Evolutionary conservation across 108 stramenopile genomes (phyloP), one percentile per base, ranked within the genome.

Genomic region (Nannochloropsis gaditana): DNA sequence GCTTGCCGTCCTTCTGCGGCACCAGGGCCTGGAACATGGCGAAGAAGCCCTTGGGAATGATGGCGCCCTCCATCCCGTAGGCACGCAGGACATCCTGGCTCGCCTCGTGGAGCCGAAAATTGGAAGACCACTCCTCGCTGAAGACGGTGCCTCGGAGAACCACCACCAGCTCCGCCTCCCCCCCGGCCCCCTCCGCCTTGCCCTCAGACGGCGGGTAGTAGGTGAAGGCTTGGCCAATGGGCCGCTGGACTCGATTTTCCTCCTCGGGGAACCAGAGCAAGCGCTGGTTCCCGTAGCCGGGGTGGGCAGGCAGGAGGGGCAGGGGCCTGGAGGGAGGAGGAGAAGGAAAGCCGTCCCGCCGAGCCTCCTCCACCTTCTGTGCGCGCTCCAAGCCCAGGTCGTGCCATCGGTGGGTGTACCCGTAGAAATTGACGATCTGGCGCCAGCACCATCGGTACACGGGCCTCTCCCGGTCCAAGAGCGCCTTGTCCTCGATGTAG

Each of bases 391-490:
- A 15, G 15, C 59, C 59, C n/a, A n/a, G 19, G 8, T 73, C 59
- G n/a, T 73, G 15, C 59, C 59, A 73, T n/a, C 59, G 59, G n/a
- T 73, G n/a, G 3, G 59, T 73, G n/a, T n/a, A 73, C 5, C 59
- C 59, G n/a, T 73, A 73, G 19, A 73, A n/a, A 73, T 73, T 73
- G 15, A 73, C 59, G n/a, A 73, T 73, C 59, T 73, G 6, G 11
- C 59, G 59, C 59, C 59, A 73, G 59, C 59, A 73, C 59, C 59
- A 73, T 73, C 59, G 59, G n/a, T 73, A 73, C 19, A 73, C 59
- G n/a, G 59, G 59, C 59, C 59, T 15, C n/a, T 73, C 59, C 59
- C n/a, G 15, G 2, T 73, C 59, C 15, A 73, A n/a, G 15, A 73
- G n/a, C 15, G 59, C 19, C n/a, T 73, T 73, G 59, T 73, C 59